phyloP scores from a whole-genome alignment of 2,329 filamentous ascomycete genomes.

The Akanthomyces uredinophilus region DNA sequence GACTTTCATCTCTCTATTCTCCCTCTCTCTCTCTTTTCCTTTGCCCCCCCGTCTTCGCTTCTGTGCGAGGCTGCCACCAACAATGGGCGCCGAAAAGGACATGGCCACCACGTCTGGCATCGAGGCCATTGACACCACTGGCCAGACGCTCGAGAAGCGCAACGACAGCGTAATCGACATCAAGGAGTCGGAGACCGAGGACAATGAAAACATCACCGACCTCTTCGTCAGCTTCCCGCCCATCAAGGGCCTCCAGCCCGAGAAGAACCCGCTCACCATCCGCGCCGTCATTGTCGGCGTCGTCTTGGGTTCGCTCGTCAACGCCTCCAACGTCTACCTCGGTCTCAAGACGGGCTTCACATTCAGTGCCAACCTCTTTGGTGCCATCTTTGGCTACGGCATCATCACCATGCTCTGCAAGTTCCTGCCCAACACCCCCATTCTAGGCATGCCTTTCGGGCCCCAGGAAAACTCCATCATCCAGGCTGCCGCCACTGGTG shows the following conservation, averaged over 20 bases:
- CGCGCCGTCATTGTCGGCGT: constrained; percentile 52
- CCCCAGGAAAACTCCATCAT: constrained; percentile 59
- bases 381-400: constrained; percentile 56
- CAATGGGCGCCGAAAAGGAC: background rate
- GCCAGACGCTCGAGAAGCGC: background rate
- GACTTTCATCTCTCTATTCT: no score
- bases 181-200: constrained; percentile 4
- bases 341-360: constrained; percentile 48
- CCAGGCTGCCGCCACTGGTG: constrained; percentile 54
- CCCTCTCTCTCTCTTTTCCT: no score
- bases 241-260: constrained; percentile 35
- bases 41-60: no score
- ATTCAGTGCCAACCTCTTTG: constrained; percentile 42
- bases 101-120: background rate
- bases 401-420: constrained; percentile 51
- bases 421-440: constrained; percentile 42
- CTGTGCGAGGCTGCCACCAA: background rate
- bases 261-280: constrained; percentile 46
- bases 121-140: background rate
- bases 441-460: constrained; percentile 50
- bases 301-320: constrained; percentile 52
- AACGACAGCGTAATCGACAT: background rate
- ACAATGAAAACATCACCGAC: constrained; percentile 29
- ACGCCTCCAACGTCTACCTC: constrained; percentile 58
- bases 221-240: constrained; percentile 37